Base-by-base conservation (phyloP, 2,329 filamentous ascomycete species). In the Xylariaceae sp. region DNA sequence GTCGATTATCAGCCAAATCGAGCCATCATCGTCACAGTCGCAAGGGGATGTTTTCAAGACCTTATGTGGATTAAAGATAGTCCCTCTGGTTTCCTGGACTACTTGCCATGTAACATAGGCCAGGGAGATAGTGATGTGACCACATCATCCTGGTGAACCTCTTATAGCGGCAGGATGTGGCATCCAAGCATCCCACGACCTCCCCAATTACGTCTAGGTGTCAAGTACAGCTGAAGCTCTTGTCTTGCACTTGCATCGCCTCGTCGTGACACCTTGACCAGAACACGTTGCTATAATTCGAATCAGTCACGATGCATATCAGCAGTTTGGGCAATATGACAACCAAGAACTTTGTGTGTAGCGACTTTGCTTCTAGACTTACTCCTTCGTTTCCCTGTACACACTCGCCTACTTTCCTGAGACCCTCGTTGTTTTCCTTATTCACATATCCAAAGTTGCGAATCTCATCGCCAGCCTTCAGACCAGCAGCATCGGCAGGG, bases 371-470 rank as follows among this genome's bases (percentile, higher is more conserved):
- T 28, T 19, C 33, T 34, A 47, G 54, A 82, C 88, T 76, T 80
- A 95, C 92, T 59, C 87, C 90, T 78, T 96, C 89, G 64, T 90
- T 96, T 58, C 88, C 88, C 66, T 92, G 87, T 1, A 99, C 93
- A 52, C 88, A 87, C 66, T 96, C 88, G n/a, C 86, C 90, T 17
- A 99, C 88, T 71, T 87, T 94, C 59, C 81, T 83, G 42, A 99
- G 80, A 62, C 84, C 84, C 69, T 97, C 91, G 67, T 97, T 88
- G 67, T 97, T 97, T 59, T 82, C 76, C 73, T 80, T 85, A 66
- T 93, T 90, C 40, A 92, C 89, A 62, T 83, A 85, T 56, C 93
- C 94, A 75, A 99, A 97, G 63, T 81, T 87, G 54, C 87, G 84
- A 59, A 99, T 87, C 65, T 83, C 78, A 71, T 99, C 94, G 19